Evolutionary conservation across 1,284 basidiomycete species (phyloP), one percentile per base, ranked within the genome.

Genomic region (Coniferiporia sulphurascens): DNA sequence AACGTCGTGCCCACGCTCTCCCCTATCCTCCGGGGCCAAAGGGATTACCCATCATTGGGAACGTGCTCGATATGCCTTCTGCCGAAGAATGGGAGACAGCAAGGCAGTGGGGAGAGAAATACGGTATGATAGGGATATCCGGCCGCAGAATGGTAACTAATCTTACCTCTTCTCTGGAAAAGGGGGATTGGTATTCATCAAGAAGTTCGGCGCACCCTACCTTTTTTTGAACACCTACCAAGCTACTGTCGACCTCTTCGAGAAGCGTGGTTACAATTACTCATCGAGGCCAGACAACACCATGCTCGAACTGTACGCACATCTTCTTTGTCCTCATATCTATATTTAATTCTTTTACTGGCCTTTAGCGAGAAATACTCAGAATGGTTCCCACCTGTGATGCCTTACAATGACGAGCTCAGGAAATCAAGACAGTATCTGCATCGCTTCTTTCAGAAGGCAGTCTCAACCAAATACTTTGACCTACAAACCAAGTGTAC

Each of bases 111-210:
- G 61, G 61, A 32, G 56, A 63, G 52, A 56, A 55, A 19, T 65
- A 64, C 52, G 64, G 63, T 62, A 34, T 38, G 55, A 13, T 43
- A 13, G 41, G 41, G n/a, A 3, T 2, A 13, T n/a, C 41, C 41
- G 41, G 3, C 7, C 8, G 12, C 41, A 43, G 41, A 9, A 3
- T 48, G 48, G 13, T 51, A 34, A 51, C 12, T n/a, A 10, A 48
- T 19, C 2, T 19, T n/a, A 22, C 45, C 2, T 19, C 4, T 48
- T 53, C 27, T 19, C 27, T 13, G 27, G 27, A 27, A 27, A 13
- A 67, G 65, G 65, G 21, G 63, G 65, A 36, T 44, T 69, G 10
- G 58, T 66, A 19, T 62, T 64, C 48, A 38, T 69, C 22, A 62
- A 48, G 34, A 58, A 64, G 12, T 55, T 66, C 9, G 67, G 66